Percentiles rank a stretch among this genome's conserved stretches.
Conservation (phyloP, 768 basidiomycete species). For the Russula emetica region DNA sequence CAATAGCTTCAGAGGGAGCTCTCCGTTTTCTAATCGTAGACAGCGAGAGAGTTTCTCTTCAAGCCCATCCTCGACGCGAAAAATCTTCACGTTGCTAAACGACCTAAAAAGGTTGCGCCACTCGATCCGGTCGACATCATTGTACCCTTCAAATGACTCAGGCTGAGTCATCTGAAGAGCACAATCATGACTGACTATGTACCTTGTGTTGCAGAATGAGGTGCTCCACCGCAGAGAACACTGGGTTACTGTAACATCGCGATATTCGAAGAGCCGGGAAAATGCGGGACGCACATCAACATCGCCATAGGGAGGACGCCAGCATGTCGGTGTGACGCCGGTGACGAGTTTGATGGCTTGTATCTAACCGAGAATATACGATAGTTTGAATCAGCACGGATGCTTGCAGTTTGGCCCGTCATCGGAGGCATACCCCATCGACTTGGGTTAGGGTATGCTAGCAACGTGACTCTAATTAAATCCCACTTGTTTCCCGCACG, state of each 20-base stretch:
- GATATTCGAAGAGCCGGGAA: background rate
- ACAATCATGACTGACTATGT: too few species aligned
- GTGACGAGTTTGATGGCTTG: constrained; percentile 51
- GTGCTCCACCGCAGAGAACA: too few species aligned
- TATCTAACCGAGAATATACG: constrained; percentile 35
- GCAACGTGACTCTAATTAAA: too few species aligned
- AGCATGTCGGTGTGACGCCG: constrained; percentile 56
- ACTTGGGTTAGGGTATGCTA: constrained; percentile 52
- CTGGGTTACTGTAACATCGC: too few species aligned
- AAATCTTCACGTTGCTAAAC: background rate
- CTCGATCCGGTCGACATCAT: background rate
- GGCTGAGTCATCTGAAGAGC: too few species aligned
- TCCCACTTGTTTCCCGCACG: too few species aligned
- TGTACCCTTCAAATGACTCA: background rate
- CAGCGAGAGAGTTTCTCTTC: background rate
- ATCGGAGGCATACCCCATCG: constrained; percentile 58
- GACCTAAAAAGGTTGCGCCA: background rate
- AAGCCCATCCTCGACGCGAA: background rate
- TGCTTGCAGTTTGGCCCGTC: constrained; percentile 65
- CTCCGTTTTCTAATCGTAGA: background rate
- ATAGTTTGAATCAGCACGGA: background rate
- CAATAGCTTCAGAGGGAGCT: background rate
- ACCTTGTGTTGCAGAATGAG: too few species aligned
- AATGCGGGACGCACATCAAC: constrained; percentile 41
- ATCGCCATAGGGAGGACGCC: constrained; percentile 62